Percentiles rank a stretch among this genome's conserved stretches.
These are phyloP conservation scores for Psilocybe cubensis DNA, from an alignment of 768 basidiomycete genomes.

Conservation along the genomic window DNA sequence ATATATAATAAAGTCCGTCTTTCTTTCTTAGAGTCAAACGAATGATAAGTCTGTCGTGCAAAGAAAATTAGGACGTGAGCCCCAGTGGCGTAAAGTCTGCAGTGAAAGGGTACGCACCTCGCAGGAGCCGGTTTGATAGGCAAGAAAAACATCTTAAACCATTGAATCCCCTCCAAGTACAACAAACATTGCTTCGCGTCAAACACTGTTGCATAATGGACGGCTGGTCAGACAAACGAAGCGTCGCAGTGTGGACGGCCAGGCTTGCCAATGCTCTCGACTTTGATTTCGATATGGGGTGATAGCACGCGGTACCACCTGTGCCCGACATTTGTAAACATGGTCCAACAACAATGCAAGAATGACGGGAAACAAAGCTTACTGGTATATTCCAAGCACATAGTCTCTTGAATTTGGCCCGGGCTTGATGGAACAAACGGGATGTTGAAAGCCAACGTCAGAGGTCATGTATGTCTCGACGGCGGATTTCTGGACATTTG, in stretches of 20 bases:
- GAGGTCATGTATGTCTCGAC: slow-evolving; percentile 53
- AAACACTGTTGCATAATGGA: slow-evolving; percentile 41
- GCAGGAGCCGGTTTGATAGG: slow-evolving; percentile 48
- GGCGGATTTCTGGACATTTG: slow-evolving; percentile 51
- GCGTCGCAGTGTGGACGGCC: neutral
- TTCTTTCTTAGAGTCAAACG: slow-evolving; percentile 54
- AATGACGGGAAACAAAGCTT: no score
- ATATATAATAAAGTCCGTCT: slow-evolving; percentile 46
- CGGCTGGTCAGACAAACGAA: neutral
- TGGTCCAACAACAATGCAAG: no score
- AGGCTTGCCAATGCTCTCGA: slow-evolving; percentile 48
- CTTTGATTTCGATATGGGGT: slow-evolving; percentile 45
- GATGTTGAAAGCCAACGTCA: slow-evolving; percentile 63
- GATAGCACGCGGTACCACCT: slow-evolving; percentile 72
- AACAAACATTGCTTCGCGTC: slow-evolving; percentile 43
- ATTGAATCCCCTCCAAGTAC: slow-evolving; percentile 56
- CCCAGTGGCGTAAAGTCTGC: neutral
- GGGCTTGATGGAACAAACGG: slow-evolving; percentile 52
- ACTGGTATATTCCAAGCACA: slow-evolving; percentile 64
- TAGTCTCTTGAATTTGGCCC: slow-evolving; percentile 55
- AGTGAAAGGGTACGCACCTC: slow-evolving; percentile 38
- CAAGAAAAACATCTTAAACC: slow-evolving; percentile 54
- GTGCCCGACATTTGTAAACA: neutral
- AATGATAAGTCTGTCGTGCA: slow-evolving; percentile 47
- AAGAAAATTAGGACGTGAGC: neutral